Percentiles rank a stretch among this genome's conserved stretches.
Evolutionary conservation across 2,329 filamentous ascomycete genomes (phyloP).

Genomic region (Coniochaeta sp.): DNA sequence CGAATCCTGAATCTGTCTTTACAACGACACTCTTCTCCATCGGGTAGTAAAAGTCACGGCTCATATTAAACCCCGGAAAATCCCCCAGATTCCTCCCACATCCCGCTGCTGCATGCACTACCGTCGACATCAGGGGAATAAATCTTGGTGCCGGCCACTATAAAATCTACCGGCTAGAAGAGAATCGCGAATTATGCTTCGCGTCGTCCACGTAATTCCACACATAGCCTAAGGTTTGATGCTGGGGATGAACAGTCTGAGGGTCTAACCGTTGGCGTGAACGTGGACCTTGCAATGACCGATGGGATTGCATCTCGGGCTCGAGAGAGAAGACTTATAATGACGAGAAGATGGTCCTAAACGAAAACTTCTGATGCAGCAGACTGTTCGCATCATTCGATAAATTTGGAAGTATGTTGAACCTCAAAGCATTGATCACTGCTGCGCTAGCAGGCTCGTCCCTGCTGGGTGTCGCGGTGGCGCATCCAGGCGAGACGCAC

Average conservation of each 20-base stretch:
- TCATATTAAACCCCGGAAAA: not conserved
- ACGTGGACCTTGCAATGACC: not conserved
- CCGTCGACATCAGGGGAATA: not conserved
- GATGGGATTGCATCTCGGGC: not conserved
- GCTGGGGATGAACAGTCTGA: not conserved
- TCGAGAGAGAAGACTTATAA: not conserved
- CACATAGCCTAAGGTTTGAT: not conserved
- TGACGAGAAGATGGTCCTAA: not conserved
- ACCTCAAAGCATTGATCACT: not conserved
- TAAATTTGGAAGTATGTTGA: not conserved
- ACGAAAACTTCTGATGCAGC: not conserved
- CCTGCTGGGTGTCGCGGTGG: not conserved
- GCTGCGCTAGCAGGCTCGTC: not conserved
- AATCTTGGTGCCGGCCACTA: not conserved
- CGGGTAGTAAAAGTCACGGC: not conserved
- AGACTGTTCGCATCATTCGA: not conserved
- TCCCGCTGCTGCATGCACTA: not conserved
- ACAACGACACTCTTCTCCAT: not conserved
- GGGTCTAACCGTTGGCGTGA: not conserved
- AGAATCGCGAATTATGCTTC: not conserved
- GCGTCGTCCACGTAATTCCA: not conserved
- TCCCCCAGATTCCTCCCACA: not conserved
- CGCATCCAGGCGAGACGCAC: conserved; percentile 1
- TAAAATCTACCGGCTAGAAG: not conserved
- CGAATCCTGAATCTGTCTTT: not conserved